Evolutionary conservation across 805 yeast species (phyloP).

Genomic region (Metschnikowia peoriensis): DNA sequence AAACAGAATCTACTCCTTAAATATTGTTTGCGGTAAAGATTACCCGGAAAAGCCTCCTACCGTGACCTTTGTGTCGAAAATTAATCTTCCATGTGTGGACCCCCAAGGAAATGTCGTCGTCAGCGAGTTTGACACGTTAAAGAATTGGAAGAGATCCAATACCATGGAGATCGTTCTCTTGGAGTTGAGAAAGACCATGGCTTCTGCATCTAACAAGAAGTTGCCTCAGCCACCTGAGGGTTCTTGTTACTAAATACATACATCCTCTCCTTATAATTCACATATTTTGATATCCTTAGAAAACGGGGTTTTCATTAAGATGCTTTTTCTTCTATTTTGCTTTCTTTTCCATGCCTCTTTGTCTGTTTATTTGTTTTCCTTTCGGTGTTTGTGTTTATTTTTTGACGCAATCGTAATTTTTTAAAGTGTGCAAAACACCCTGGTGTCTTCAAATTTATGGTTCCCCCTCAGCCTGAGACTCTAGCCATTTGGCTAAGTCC

Average conservation of each 20-base stretch:
- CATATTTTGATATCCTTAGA: background rate
- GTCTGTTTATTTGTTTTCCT: background rate
- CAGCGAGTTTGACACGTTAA: constrained; percentile 60
- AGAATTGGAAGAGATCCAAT: constrained; percentile 84
- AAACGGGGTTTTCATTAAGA: no score
- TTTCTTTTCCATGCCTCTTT: background rate
- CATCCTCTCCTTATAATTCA: background rate
- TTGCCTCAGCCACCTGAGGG: constrained; percentile 93
- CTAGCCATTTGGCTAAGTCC: constrained; percentile 35
- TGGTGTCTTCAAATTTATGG: background rate
- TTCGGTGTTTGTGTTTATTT: no score
- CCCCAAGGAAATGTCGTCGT: constrained; percentile 49
- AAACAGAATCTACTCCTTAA: constrained; percentile 85
- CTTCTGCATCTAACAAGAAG: constrained; percentile 74
- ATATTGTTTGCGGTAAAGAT: constrained; percentile 73
- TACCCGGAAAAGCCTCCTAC: constrained; percentile 91
- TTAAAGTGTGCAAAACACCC: background rate
- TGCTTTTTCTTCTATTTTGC: background rate
- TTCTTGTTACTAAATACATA: constrained; percentile 45
- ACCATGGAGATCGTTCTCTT: constrained; percentile 91
- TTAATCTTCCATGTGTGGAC: constrained; percentile 92
- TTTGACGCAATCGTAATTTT: no score
- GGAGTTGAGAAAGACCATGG: constrained; percentile 86
- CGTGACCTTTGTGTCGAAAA: constrained; percentile 75
- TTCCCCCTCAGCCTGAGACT: constrained; percentile 11